Percentiles rank a stretch among this genome's conserved stretches.
phyloP scores from a whole-genome alignment of 305 asterid genomes.

The Fraxinus angustifolia region DNA sequence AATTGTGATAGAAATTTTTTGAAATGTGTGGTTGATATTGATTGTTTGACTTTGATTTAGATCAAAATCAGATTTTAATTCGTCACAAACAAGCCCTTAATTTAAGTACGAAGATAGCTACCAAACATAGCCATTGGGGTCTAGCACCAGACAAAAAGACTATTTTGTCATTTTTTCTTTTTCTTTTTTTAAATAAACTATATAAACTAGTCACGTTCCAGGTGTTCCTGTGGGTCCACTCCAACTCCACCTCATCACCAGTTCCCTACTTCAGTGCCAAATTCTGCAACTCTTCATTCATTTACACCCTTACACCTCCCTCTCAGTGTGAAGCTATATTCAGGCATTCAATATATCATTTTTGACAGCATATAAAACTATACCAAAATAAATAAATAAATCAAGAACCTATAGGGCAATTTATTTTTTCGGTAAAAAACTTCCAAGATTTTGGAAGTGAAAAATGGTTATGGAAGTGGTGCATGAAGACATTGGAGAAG shows the following conservation, averaged over 20 bases:
- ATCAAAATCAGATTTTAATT: too few relatives aligned
- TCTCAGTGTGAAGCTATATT: constrained; percentile 19
- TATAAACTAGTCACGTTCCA: constrained; percentile 20
- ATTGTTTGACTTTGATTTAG: too few relatives aligned
- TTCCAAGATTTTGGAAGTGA: background rate
- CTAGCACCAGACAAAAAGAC: background rate
- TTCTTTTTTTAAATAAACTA: background rate
- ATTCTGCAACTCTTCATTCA: background rate
- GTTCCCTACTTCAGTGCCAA: constrained; percentile 22
- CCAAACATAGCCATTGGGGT: background rate
- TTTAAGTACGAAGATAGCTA: background rate
- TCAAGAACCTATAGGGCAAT: background rate
- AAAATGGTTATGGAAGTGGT: constrained; percentile 56
- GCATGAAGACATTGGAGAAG: constrained; percentile 47
- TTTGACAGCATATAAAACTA: background rate
- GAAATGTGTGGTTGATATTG: too few relatives aligned
- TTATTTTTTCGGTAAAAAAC: background rate
- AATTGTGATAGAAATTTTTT: too few relatives aligned
- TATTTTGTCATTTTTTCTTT: background rate
- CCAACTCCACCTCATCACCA: constrained; percentile 17
- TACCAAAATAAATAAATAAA: background rate
- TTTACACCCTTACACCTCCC: constrained; percentile 21
- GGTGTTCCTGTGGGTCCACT: constrained; percentile 27
- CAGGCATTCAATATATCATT: constrained; percentile 18
- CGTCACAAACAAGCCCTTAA: too few relatives aligned